phyloP scores from a whole-genome alignment of 2,329 filamentous ascomycete genomes.

The Beauveria pseudobassiana region DNA sequence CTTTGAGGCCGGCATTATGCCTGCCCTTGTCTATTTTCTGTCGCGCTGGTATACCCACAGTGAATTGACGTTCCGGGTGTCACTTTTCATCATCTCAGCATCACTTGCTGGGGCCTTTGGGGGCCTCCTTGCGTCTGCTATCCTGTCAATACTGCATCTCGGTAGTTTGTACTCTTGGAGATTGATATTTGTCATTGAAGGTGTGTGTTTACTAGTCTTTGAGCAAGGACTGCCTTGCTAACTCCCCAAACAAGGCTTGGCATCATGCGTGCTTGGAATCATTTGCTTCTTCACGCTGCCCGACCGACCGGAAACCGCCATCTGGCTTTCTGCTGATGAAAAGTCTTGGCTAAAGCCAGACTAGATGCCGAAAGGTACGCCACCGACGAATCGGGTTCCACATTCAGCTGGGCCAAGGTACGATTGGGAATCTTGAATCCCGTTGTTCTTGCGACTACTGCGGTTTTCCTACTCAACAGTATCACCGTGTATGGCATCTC shows the following conservation, averaged over 20 bases:
- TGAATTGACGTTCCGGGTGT: conserved; percentile 56
- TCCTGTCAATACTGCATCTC: conserved; percentile 50
- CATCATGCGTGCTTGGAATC: conserved; percentile 43
- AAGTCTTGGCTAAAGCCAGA: conserved; percentile 53
- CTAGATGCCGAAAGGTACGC: conserved; percentile 50
- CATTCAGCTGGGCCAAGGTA: conserved; percentile 52
- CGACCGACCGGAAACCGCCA: conserved; percentile 56
- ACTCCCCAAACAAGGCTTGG: conserved; percentile 34
- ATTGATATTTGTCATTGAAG: conserved; percentile 68
- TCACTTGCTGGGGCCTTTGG: conserved; percentile 61
- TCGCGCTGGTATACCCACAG: conserved; percentile 55
- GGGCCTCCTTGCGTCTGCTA: conserved; percentile 54
- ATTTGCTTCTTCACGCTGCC: conserved; percentile 56
- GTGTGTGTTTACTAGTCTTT: neutral
- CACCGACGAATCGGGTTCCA: conserved; percentile 49
- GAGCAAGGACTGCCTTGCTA: neutral
- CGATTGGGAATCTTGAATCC: conserved; percentile 57
- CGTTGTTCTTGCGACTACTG: conserved; percentile 38
- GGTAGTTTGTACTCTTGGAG: conserved; percentile 52
- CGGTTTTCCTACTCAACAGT: conserved; percentile 58
- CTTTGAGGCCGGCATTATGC: conserved; percentile 59
- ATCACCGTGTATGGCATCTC: conserved; percentile 66
- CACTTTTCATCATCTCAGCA: conserved; percentile 58
- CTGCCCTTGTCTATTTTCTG: conserved; percentile 59
- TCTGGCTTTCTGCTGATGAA: conserved; percentile 60